Evolutionary conservation across 495 filamentous ascomycete genomes (phyloP).

Genomic region (Penicillium simplicissimum): DNA sequence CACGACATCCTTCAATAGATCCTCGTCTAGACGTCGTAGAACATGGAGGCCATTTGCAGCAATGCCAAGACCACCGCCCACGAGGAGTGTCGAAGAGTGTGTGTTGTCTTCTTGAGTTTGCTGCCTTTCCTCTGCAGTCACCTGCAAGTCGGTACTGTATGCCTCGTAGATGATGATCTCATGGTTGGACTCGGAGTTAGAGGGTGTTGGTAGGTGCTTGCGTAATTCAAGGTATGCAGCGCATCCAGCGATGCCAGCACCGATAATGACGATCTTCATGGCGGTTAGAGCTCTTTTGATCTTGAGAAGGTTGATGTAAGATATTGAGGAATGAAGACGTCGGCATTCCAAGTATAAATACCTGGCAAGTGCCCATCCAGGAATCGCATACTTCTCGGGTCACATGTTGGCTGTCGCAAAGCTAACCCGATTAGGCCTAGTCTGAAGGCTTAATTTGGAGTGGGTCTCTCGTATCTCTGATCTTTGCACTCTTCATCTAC

Average conservation of each 20-base stretch:
- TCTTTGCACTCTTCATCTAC: neutral
- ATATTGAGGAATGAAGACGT: neutral
- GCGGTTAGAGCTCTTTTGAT: neutral
- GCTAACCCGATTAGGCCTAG: constrained; percentile 9
- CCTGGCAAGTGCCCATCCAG: neutral
- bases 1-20: constrained; percentile 24
- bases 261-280: constrained; percentile 54
- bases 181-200: constrained; percentile 7
- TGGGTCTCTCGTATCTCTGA: neutral
- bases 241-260: constrained; percentile 50
- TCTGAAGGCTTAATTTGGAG: neutral
- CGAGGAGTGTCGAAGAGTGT: constrained; percentile 18
- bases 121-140: constrained; percentile 10
- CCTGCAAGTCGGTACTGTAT: constrained; percentile 14
- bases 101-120: constrained; percentile 10
- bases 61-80: constrained; percentile 21
- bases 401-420: constrained; percentile 9
- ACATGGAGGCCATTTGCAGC: constrained; percentile 18
- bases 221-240: constrained; percentile 45
- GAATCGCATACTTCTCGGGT: neutral
- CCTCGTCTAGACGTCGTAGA: constrained; percentile 18
- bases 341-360: constrained; percentile 12
- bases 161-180: constrained; percentile 24
- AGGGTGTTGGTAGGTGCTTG: constrained; percentile 31
- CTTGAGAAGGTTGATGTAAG: neutral